Conservation (phyloP, 495 filamentous ascomycete genomes). For the Daldinia grandis region DNA sequence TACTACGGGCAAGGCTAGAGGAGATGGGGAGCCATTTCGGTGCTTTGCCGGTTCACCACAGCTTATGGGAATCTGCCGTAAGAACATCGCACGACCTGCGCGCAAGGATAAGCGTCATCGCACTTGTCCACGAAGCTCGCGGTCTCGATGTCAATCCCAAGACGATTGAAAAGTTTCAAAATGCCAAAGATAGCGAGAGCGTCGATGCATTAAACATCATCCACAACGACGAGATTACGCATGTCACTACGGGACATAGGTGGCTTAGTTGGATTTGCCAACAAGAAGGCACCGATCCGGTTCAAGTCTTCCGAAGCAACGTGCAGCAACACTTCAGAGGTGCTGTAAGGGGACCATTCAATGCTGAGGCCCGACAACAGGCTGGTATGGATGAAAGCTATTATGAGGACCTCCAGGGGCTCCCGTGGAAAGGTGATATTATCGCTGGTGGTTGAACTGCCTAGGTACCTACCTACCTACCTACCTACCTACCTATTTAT, state of each 20-base stretch:
- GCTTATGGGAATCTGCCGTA: slow-evolving; percentile 59
- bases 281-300: slow-evolving; percentile 59
- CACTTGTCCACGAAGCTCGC: slow-evolving; percentile 62
- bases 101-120: slow-evolving; percentile 62
- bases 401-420: slow-evolving; percentile 50
- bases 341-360: slow-evolving; percentile 59
- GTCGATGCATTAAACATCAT: slow-evolving; percentile 58
- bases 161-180: slow-evolving; percentile 64
- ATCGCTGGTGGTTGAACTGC: slow-evolving; percentile 44
- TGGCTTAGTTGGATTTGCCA: slow-evolving; percentile 64
- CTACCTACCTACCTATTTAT: no score
- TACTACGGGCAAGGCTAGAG: slow-evolving; percentile 59
- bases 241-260: slow-evolving; percentile 63
- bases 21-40: slow-evolving; percentile 61
- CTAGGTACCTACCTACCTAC: no score
- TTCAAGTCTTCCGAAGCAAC: slow-evolving; percentile 60
- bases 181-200: slow-evolving; percentile 55
- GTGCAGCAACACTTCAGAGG: slow-evolving; percentile 60
- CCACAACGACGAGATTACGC: slow-evolving; percentile 64
- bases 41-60: slow-evolving; percentile 61
- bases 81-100: slow-evolving; percentile 59
- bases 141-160: slow-evolving; percentile 63
- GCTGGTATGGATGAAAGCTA: slow-evolving; percentile 61
- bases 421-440: slow-evolving; percentile 36
- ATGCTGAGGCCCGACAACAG: slow-evolving; percentile 57